Conservation (phyloP, 257 asterid species). For the Forsythia suspensa region DNA sequence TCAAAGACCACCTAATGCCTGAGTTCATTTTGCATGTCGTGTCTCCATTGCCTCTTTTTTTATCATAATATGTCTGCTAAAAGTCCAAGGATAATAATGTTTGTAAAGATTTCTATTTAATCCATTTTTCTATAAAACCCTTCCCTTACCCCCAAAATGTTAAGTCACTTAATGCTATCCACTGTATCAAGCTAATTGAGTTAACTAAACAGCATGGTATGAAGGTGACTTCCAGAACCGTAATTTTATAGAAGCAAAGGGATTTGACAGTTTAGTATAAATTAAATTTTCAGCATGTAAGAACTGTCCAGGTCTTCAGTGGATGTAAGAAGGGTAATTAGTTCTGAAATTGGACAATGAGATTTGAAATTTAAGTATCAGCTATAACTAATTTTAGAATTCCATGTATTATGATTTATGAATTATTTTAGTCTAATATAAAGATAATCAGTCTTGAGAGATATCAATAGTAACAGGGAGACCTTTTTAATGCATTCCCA, state of each 20-base stretch:
- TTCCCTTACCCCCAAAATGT: not conserved
- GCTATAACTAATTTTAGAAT: not conserved
- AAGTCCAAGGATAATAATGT: not conserved
- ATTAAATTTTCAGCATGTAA: not conserved
- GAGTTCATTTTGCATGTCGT: not conserved
- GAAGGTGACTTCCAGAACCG: not conserved
- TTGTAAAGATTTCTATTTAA: not conserved
- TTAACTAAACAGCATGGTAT: not conserved
- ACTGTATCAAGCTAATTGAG: not conserved
- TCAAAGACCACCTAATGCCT: not conserved
- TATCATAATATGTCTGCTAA: not conserved
- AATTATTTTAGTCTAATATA: not conserved
- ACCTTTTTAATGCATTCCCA: slow-evolving; percentile 95
- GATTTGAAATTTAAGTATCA: not conserved
- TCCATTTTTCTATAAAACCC: not conserved
- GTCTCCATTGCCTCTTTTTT: not conserved
- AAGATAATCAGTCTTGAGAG: not conserved
- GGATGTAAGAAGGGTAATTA: not conserved
- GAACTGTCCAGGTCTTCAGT: not conserved
- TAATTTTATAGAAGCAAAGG: not conserved
- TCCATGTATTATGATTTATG: not conserved
- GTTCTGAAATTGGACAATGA: not conserved
- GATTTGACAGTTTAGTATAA: no score
- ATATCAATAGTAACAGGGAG: slow-evolving; percentile 9
- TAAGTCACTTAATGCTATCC: not conserved